Conservation (phyloP, 2,329 filamentous ascomycete species). For the Parafenestella ontariensis region DNA sequence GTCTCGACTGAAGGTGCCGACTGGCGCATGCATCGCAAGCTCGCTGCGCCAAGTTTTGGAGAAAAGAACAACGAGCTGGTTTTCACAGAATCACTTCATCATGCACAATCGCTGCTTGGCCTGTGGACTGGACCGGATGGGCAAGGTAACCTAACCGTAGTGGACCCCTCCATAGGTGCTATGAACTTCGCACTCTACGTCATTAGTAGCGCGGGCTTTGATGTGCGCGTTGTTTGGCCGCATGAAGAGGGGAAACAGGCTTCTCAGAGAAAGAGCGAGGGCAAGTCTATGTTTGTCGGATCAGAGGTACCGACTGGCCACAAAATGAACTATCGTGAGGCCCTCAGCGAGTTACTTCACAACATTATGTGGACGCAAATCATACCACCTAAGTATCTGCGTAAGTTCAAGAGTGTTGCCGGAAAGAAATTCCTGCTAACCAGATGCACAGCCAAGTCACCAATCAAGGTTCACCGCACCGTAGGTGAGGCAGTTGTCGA, state of each 20-base stretch:
- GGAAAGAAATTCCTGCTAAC: slow-evolving; percentile 4
- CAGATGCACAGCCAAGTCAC: slow-evolving; percentile 35
- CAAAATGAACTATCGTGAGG: slow-evolving; percentile 69
- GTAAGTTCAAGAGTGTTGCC: slow-evolving; percentile 41
- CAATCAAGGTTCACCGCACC: slow-evolving; percentile 57
- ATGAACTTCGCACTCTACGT: slow-evolving; percentile 68
- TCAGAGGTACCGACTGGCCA: slow-evolving; percentile 43
- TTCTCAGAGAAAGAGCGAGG: slow-evolving; percentile 31
- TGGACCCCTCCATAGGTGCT: slow-evolving; percentile 67
- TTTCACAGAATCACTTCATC: slow-evolving; percentile 68
- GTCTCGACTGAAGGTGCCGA: slow-evolving; percentile 71
- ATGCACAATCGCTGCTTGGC: slow-evolving; percentile 56
- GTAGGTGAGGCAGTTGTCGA: slow-evolving; percentile 66
- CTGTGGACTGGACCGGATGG: slow-evolving; percentile 41
- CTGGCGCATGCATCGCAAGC: slow-evolving; percentile 77
- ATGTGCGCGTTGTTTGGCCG: slow-evolving; percentile 63
- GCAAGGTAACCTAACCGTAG: slow-evolving; percentile 55
- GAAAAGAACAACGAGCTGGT: slow-evolving; percentile 76
- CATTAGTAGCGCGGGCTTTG: slow-evolving; percentile 76
- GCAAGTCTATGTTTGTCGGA: slow-evolving; percentile 42
- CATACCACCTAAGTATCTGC: slow-evolving; percentile 64
- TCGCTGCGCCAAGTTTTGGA: slow-evolving; percentile 74
- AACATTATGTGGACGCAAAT: slow-evolving; percentile 69
- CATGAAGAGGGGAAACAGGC: slow-evolving; percentile 60
- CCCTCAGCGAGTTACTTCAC: slow-evolving; percentile 67